Percentiles rank a stretch among this genome's conserved stretches.
These are phyloP conservation scores for Vigna radiata DNA, from an alignment of 306 rosid genomes.

Conservation along the genomic window DNA sequence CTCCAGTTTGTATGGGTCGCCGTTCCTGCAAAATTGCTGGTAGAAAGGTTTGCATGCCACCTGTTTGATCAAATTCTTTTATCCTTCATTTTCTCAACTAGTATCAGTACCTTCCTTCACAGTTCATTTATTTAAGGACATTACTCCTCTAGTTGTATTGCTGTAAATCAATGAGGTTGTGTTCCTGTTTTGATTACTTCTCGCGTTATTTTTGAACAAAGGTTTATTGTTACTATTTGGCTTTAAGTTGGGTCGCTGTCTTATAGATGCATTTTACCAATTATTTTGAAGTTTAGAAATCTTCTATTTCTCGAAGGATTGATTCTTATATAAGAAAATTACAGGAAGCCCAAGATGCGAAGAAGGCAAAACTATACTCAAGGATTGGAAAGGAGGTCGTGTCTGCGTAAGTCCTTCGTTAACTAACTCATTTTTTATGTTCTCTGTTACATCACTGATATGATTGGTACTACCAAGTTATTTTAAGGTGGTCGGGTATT, in stretches of 20 bases:
- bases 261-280: neutral
- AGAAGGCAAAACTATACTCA: constrained; percentile 79
- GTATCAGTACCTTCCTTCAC: neutral
- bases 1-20: constrained; percentile 87
- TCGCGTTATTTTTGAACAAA: neutral
- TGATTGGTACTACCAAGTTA: constrained; percentile 13
- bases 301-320: constrained; percentile 20
- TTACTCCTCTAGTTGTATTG: neutral
- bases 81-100: constrained; percentile 4
- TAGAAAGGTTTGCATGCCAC: constrained; percentile 70
- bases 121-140: neutral
- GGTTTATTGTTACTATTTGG: neutral
- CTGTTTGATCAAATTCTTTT: constrained; percentile 58
- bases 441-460: neutral
- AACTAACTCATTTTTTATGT: constrained; percentile 12
- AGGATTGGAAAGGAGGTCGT: constrained; percentile 93
- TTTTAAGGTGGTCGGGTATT: neutral
- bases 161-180: neutral
- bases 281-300: neutral
- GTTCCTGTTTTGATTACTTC: neutral
- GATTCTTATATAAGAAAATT: constrained; percentile 30
- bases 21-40: constrained; percentile 97
- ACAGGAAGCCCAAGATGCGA: constrained; percentile 78
- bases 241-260: neutral
- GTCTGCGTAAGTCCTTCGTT: constrained; percentile 76